Evolutionary conservation across 306 rosid species (phyloP).

Genomic region (Ammopiptanthus mongolicus): DNA sequence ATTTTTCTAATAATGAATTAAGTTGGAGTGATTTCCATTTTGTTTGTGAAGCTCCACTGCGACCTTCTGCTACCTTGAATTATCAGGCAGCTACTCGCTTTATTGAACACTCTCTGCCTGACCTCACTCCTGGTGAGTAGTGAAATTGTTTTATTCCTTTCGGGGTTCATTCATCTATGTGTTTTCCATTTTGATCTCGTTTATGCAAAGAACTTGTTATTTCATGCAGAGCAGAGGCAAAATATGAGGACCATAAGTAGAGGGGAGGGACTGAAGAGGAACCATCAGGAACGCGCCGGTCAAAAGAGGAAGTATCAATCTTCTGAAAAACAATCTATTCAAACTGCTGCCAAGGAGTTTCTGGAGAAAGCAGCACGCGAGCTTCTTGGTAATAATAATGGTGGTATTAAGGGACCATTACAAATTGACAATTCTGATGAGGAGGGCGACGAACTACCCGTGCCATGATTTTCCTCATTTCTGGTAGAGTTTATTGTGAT

Average conservation of each 20-base stretch:
- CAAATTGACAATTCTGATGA: constrained; percentile 39
- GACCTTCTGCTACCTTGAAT: constrained; percentile 81
- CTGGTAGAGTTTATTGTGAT: constrained; percentile 28
- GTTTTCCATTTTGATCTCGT: constrained; percentile 9
- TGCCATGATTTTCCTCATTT: constrained; percentile 32
- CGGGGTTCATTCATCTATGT: neutral
- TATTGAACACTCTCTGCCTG: constrained; percentile 83
- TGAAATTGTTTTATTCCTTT: constrained; percentile 4
- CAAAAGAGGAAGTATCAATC: constrained; percentile 81
- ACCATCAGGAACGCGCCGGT: constrained; percentile 40
- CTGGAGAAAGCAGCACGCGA: constrained; percentile 85
- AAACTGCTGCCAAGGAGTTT: constrained; percentile 76
- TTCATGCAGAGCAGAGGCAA: constrained; percentile 57
- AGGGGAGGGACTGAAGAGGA: constrained; percentile 49
- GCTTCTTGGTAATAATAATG: constrained; percentile 57
- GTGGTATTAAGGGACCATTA: constrained; percentile 72
- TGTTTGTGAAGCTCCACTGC: constrained; percentile 73
- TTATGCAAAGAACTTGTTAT: constrained; percentile 11
- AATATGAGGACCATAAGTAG: constrained; percentile 67
- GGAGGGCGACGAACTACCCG: constrained; percentile 1
- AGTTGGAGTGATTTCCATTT: constrained; percentile 23
- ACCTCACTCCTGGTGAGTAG: constrained; percentile 69
- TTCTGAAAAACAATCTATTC: constrained; percentile 62
- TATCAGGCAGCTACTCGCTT: constrained; percentile 86
- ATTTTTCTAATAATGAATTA: neutral